phyloP scores from a whole-genome alignment of 75 land plant species.

The Chamaecyparis obtusa region DNA sequence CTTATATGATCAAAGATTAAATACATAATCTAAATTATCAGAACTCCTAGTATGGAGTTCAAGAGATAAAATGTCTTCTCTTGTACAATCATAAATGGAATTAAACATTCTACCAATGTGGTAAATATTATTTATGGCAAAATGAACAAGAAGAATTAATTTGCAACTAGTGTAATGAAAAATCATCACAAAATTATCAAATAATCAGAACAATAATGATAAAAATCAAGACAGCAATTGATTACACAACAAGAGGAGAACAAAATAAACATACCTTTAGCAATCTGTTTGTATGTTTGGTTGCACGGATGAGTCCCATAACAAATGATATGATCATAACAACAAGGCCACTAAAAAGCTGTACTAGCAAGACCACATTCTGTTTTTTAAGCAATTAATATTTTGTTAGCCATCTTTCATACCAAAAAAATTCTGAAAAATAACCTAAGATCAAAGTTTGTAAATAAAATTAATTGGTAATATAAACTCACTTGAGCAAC shows the following conservation, averaged over 20 bases:
- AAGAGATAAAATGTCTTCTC: neutral
- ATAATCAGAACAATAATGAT: neutral
- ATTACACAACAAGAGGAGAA: neutral
- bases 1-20: neutral
- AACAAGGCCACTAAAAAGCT: slow-evolving; percentile 69
- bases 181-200: neutral
- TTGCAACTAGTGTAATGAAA: neutral
- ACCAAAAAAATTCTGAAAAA: neutral
- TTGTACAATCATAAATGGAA: neutral
- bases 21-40: neutral
- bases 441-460: neutral
- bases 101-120: neutral
- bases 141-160: neutral
- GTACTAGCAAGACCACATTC: slow-evolving; percentile 71
- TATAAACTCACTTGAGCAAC: slow-evolving; percentile 70
- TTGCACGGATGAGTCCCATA: slow-evolving; percentile 65
- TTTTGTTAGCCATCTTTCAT: neutral
- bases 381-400: slow-evolving; percentile 23
- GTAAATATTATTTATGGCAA: neutral
- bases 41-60: neutral
- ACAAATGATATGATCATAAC: slow-evolving; percentile 80
- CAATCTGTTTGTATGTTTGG: slow-evolving; percentile 41
- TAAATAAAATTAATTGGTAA: neutral
- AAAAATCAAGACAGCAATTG: neutral
- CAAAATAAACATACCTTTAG: slow-evolving; percentile 44